Base-by-base conservation (phyloP, 2,329 filamentous ascomycete species). In the Beauveria varroae region DNA sequence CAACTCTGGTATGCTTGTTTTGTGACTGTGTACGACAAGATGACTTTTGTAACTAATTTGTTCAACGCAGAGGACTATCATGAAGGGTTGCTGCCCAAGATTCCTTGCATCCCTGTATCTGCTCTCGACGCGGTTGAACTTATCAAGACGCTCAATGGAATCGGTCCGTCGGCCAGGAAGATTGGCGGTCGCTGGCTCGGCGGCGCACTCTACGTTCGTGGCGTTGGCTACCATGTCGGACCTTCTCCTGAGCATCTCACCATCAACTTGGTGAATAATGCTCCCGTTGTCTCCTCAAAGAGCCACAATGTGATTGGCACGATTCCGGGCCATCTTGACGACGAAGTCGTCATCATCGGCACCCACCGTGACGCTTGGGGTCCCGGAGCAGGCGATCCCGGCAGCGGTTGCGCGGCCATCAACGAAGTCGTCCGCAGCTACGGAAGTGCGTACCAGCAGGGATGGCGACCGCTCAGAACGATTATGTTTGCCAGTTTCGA, bases 301-400 rank as follows among this genome's bases (percentile, higher is more conserved):
- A 51, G 46, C 20, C 91, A 89, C 85, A 86, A 96, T 65, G 86
- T 91, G 0, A 91, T 96, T 65, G 91, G 89, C 24, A 78, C 89
- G 30, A 89, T 96, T 70, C 93, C 93, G 65, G 91, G 91, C 8
- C 87, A 86, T 1, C 82, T 91, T 52, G 73, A 82, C 0, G 88
- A 93, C 63, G 90, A 93, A 67, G 90, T 95, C 40, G 79, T 96
- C 10, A 68, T 70, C 5, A 77, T 93, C 58, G 90, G 91, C 5
- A 95, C 93, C 67, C 91, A 95, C 68, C 83, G 90, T 28, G 91
- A 95, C 72, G 88, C 90, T 0, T 93, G 90, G 90, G 87, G 92
- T 70, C 84, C 88, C 51, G 90, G 91, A n/a, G 90, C 91, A n/a
- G 89, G 83, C 3, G 90, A 95, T 66, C 91, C 91, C 0, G 93